Conservation (phyloP, 495 filamentous ascomycete genomes). For the Xylaria flabelliformis region DNA sequence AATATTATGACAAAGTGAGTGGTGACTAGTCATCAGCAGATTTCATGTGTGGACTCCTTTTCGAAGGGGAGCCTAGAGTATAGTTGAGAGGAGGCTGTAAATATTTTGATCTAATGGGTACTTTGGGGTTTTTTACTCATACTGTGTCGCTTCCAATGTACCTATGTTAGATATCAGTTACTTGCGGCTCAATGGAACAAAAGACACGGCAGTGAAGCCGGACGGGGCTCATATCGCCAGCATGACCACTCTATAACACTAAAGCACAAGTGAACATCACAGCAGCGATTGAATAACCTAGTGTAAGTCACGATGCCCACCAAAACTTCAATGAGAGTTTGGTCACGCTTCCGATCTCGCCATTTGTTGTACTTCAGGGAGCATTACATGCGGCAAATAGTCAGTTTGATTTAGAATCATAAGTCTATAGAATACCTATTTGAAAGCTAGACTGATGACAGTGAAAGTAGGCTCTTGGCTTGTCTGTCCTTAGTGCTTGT, state of each 20-base stretch:
- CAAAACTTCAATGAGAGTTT: neutral
- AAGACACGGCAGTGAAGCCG: neutral
- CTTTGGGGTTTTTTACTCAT: neutral
- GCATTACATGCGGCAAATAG: neutral
- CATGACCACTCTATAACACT: neutral
- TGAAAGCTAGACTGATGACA: neutral
- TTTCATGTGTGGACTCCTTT: neutral
- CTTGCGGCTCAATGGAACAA: neutral
- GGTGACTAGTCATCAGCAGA: constrained; percentile 10
- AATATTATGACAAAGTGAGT: neutral
- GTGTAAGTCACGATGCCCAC: constrained; percentile 3
- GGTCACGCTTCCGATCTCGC: constrained; percentile 8
- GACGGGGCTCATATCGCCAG: neutral
- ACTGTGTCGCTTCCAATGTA: neutral
- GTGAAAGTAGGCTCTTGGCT: neutral
- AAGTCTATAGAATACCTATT: neutral
- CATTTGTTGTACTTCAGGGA: neutral
- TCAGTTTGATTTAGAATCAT: neutral
- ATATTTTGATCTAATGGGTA: neutral
- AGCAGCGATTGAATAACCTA: neutral
- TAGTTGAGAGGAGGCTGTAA: neutral
- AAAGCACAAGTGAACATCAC: neutral
- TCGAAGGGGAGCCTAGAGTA: neutral
- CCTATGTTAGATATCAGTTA: neutral
- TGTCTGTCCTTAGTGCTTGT: neutral